Conservation (phyloP, 2,329 filamentous ascomycete species). For the Beauveria varroae region DNA sequence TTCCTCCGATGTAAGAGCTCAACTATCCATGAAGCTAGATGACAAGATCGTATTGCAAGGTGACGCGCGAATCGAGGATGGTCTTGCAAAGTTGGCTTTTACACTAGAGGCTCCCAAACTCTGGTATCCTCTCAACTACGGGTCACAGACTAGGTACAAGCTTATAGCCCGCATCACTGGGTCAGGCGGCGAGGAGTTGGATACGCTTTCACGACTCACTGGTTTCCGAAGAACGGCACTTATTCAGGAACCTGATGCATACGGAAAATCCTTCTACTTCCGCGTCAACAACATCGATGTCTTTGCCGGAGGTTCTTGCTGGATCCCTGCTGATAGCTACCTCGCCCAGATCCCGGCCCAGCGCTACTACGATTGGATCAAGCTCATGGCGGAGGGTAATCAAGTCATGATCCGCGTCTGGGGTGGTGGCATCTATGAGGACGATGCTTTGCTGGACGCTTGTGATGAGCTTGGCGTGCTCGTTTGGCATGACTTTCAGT, state of each 20-base stretch:
- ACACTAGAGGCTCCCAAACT: conserved; percentile 43
- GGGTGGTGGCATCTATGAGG: conserved; percentile 66
- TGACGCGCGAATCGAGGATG: background rate
- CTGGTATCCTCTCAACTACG: conserved; percentile 68
- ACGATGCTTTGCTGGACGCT: conserved; percentile 59
- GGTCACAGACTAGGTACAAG: conserved; percentile 60
- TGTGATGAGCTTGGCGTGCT: conserved; percentile 67
- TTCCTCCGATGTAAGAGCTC: conserved; percentile 18
- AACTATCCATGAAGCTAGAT: conserved; percentile 20
- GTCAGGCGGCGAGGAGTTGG: conserved; percentile 32
- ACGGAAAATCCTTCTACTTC: conserved; percentile 70
- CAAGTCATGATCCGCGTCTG: conserved; percentile 71
- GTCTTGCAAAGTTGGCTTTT: background rate
- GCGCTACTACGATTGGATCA: conserved; percentile 62
- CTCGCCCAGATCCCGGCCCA: conserved; percentile 55
- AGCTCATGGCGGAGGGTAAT: conserved; percentile 62
- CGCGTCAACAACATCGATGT: conserved; percentile 63
- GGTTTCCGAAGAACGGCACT: conserved; percentile 56
- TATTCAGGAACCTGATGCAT: conserved; percentile 46
- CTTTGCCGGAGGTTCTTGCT: conserved; percentile 69
- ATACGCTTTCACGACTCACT: conserved; percentile 49
- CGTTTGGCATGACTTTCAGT: conserved; percentile 76
- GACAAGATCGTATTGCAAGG: conserved; percentile 14
- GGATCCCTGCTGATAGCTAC: conserved; percentile 72
- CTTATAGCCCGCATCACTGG: conserved; percentile 47